phyloP scores from a whole-genome alignment of 306 rosid species.

The Benincasa hispida region DNA sequence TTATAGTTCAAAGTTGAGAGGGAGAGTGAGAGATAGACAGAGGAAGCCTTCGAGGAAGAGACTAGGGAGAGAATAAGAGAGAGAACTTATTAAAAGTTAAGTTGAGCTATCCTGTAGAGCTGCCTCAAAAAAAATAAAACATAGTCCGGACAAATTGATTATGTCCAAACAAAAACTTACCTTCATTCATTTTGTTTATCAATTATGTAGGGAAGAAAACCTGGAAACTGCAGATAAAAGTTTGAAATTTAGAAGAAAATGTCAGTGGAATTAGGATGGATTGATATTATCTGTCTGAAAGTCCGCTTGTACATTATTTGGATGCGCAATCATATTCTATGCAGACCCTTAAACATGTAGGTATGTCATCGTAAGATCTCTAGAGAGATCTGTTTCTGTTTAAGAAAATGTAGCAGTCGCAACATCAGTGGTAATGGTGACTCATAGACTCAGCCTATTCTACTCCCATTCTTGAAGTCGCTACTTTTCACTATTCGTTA shows the following conservation, averaged over 20 bases:
- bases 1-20: background rate
- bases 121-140: background rate
- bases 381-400: background rate
- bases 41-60: background rate
- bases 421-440: background rate
- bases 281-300: background rate
- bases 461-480: background rate
- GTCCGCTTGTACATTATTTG: slow-evolving; percentile 2
- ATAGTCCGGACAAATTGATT: background rate
- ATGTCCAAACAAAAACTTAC: background rate
- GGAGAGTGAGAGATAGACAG: background rate
- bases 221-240: background rate
- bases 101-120: background rate
- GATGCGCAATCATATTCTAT: background rate
- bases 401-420: background rate
- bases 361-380: background rate
- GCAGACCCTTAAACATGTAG: background rate
- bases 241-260: slow-evolving; percentile 8
- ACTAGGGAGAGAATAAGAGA: background rate
- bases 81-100: background rate
- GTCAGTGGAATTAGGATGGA: slow-evolving; percentile 21
- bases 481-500: background rate
- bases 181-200: background rate
- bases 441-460: background rate
- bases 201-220: background rate